Conservation (phyloP, 106 monocot species). For the Phalaenopsis equestris region DNA sequence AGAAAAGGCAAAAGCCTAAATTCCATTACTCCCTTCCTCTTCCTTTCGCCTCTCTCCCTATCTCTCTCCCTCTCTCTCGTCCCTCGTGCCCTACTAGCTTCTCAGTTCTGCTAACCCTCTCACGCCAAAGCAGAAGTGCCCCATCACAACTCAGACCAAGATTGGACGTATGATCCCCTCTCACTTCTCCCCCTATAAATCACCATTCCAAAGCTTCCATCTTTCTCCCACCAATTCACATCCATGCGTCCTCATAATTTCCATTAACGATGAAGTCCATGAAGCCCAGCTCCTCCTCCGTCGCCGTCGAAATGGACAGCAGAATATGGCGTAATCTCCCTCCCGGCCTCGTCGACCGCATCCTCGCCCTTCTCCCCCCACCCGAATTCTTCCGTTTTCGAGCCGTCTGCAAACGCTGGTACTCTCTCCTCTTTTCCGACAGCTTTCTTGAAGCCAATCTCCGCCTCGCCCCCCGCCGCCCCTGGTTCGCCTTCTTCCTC, state of each 20-base stretch:
- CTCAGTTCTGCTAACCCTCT: not conserved
- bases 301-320: not conserved
- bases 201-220: not conserved
- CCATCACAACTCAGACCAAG: slow-evolving; percentile 10
- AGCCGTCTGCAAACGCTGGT: slow-evolving; percentile 11
- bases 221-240: not conserved
- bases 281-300: not conserved
- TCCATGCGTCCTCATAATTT: not conserved
- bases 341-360: slow-evolving; percentile 10
- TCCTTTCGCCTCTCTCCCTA: not conserved
- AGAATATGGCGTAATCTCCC: slow-evolving; percentile 21
- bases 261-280: not conserved
- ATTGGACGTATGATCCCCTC: slow-evolving; percentile 12
- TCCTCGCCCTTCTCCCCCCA: slow-evolving; percentile 18
- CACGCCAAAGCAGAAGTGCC: slow-evolving; percentile 10
- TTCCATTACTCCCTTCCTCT: not conserved
- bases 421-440: slow-evolving; percentile 14
- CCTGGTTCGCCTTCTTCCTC: not conserved
- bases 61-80: not conserved
- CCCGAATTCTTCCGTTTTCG: slow-evolving; percentile 12
- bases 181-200: not conserved
- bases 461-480: not conserved
- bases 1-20: slow-evolving; percentile 15
- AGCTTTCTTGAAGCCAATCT: not conserved
- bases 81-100: not conserved